A percentile compares a stretch with the other conserved stretches of the same genome.
Evolutionary conservation across 352 stramenopile genomes (phyloP).

Genomic region (Pythium rhizo-oryzae): DNA sequence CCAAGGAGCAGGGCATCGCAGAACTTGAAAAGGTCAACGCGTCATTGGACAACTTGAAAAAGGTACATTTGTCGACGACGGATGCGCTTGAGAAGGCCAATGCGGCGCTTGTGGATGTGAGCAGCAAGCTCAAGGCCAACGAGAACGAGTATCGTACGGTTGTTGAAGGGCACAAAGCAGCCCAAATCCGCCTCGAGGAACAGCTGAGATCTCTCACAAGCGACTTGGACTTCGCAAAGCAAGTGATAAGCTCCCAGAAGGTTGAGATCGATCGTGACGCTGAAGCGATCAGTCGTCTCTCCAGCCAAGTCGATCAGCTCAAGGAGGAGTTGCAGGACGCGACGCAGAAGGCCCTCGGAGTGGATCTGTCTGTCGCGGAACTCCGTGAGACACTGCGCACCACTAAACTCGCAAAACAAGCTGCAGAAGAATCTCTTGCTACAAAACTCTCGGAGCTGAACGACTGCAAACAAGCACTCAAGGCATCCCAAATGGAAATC

Average conservation of each 20-base stretch:
- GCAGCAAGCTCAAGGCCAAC: neutral
- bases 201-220: neutral
- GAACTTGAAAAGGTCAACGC: neutral
- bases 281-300: neutral
- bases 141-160: neutral
- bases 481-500: neutral
- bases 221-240: slow-evolving; percentile 3
- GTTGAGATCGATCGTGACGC: neutral
- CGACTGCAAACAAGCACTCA: neutral
- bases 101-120: neutral
- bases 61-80: neutral
- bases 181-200: neutral
- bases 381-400: neutral
- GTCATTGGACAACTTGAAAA: neutral
- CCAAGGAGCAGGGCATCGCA: neutral
- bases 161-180: neutral
- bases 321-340: neutral
- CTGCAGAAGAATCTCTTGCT: neutral
- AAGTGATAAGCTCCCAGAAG: slow-evolving; percentile 3
- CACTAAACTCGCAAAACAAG: neutral
- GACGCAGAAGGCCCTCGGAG: neutral
- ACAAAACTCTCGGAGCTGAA: slow-evolving; percentile 4
- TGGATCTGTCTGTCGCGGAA: neutral
- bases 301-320: neutral
- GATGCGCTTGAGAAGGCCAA: neutral